Evolutionary conservation across 176 grass and related monocot genomes (phyloP).

Genomic region (Zea luxurians): DNA sequence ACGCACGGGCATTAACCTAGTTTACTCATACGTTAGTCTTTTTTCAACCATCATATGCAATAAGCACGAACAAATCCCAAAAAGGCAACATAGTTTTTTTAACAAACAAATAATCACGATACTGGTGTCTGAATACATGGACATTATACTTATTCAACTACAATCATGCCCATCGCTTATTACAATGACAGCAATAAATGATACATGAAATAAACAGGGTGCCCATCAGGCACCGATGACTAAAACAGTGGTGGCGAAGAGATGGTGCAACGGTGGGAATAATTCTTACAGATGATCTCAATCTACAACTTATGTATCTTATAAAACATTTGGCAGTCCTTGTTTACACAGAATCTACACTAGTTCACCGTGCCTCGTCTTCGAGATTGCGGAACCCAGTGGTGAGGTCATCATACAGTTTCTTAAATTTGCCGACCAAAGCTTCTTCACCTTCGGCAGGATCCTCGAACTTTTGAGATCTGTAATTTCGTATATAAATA

Average conservation of each 20-base stretch:
- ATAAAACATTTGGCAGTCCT: conserved; percentile 30
- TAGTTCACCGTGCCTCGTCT: conserved; percentile 63
- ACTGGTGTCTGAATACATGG: conserved; percentile 34
- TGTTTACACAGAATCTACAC: conserved; percentile 48
- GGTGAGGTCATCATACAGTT: conserved; percentile 77
- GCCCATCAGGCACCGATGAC: conserved; percentile 27
- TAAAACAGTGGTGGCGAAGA: conserved; percentile 31
- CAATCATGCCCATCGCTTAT: conserved; percentile 51
- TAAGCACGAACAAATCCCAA: background rate
- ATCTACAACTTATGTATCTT: conserved; percentile 37
- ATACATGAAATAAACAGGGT: conserved; percentile 34
- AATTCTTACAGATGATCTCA: conserved; percentile 27
- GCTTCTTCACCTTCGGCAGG: conserved; percentile 69
- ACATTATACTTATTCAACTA: conserved; percentile 43
- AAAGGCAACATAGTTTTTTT: background rate
- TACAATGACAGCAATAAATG: conserved; percentile 48
- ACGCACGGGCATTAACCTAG: no score
- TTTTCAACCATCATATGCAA: no score
- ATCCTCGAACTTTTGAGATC: conserved; percentile 93
- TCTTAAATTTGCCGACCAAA: conserved; percentile 70
- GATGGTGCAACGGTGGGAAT: background rate
- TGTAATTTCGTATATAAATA: conserved; percentile 37
- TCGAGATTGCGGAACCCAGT: conserved; percentile 77
- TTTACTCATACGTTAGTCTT: no score
- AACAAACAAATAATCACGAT: conserved; percentile 17